Evolutionary conservation across 768 basidiomycete species (phyloP).

Genomic region (Antrodiella citrinella): DNA sequence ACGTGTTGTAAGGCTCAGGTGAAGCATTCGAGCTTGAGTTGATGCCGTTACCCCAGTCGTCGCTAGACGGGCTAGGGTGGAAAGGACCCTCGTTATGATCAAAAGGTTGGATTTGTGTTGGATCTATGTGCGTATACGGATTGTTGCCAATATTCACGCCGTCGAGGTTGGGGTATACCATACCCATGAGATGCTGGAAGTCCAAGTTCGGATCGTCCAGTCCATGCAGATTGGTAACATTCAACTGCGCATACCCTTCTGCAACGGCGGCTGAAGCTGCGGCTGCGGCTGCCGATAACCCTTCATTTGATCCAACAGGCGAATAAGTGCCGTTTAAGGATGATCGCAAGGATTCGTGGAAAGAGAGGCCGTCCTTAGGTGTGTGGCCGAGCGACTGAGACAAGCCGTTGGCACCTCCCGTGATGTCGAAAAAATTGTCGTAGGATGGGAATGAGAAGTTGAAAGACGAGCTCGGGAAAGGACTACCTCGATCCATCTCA

Average conservation of each 20-base stretch:
- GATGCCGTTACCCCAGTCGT: constrained; percentile 68
- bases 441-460: constrained; percentile 62
- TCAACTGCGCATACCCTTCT: constrained; percentile 65
- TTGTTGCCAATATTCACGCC: constrained; percentile 19
- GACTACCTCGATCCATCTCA: constrained; percentile 32
- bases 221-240: constrained; percentile 40
- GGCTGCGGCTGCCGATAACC: constrained; percentile 56
- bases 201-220: constrained; percentile 52
- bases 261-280: constrained; percentile 64
- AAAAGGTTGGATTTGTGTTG: constrained; percentile 71
- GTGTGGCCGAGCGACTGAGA: constrained; percentile 17
- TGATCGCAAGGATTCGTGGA: constrained; percentile 17
- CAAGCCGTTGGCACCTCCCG: constrained; percentile 7
- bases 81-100: constrained; percentile 34
- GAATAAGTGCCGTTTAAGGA: constrained; percentile 18
- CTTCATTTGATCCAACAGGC: constrained; percentile 27
- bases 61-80: constrained; percentile 75
- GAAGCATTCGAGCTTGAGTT: constrained; percentile 62
- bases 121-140: constrained; percentile 80
- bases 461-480: constrained; percentile 64
- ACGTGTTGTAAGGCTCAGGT: constrained; percentile 65
- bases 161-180: constrained; percentile 54
- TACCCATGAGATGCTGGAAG: constrained; percentile 58
- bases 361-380: constrained; percentile 10
- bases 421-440: constrained; percentile 48